Evolutionary conservation across 73 alveolate genomes (phyloP).

Genomic region (Tetrahymena thermophila): DNA sequence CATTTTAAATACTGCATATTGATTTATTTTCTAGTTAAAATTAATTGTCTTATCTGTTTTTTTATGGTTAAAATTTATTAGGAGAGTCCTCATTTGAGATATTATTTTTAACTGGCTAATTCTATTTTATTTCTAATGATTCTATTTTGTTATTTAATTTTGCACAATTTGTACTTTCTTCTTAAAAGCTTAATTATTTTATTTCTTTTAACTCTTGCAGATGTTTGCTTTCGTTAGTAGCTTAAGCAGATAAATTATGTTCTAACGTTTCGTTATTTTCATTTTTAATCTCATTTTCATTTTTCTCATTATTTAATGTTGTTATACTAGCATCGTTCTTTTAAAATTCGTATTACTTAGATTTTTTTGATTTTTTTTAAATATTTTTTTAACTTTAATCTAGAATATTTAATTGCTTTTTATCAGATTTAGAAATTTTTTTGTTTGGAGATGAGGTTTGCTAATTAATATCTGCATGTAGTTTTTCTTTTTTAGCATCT

Average conservation of each 20-base stretch:
- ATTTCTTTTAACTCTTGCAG: background rate
- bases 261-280: background rate
- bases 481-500: background rate
- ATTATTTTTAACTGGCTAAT: too few relatives aligned
- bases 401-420: background rate
- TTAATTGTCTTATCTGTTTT: background rate
- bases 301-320: background rate
- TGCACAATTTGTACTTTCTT: background rate
- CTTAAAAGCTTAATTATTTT: background rate
- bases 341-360: background rate
- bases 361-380: background rate
- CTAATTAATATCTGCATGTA: background rate
- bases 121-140: too few relatives aligned
- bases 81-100: background rate
- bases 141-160: too few relatives aligned
- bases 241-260: too few relatives aligned
- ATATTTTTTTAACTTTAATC: background rate
- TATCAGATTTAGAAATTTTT: background rate
- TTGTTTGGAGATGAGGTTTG: background rate
- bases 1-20: too few relatives aligned
- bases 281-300: too few relatives aligned
- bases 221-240: background rate
- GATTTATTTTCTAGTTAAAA: background rate
- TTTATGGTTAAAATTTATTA: too few relatives aligned
- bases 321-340: background rate